A percentile compares a stretch with the other conserved stretches of the same genome.
These are phyloP conservation scores for Lentinula raphanica DNA, from an alignment of 768 basidiomycete genomes.

Conservation along the genomic window DNA sequence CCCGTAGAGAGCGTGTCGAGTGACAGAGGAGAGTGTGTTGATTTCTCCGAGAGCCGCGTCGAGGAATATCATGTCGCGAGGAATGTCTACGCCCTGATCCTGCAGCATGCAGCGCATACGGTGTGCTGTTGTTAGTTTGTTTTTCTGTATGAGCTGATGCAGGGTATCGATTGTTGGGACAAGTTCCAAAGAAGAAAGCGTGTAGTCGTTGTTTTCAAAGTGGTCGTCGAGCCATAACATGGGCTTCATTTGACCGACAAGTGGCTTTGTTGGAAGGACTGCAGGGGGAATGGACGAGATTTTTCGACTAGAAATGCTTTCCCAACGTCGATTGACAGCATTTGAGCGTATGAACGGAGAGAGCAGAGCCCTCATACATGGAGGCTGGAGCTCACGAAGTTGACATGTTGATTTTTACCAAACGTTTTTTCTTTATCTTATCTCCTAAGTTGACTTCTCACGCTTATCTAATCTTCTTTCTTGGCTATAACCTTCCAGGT, in stretches of 20 bases:
- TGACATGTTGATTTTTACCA: too few species aligned
- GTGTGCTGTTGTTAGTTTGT: not conserved
- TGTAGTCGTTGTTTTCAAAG: not conserved
- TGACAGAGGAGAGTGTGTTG: constrained; percentile 2
- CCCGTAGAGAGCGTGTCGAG: not conserved
- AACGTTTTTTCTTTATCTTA: not conserved
- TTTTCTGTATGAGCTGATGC: not conserved
- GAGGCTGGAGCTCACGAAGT: too few species aligned
- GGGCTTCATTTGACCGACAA: not conserved
- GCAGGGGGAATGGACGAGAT: not conserved
- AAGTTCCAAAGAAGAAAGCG: not conserved
- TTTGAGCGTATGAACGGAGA: not conserved
- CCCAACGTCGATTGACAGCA: not conserved
- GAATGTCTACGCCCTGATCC: constrained; percentile 1
- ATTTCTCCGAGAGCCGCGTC: constrained; percentile 5
- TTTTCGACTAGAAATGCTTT: too few species aligned
- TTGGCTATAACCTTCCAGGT: not conserved
- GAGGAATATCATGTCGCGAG: constrained; percentile 1
- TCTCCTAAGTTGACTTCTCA: not conserved
- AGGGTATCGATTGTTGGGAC: not conserved
- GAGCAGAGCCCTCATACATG: not conserved
- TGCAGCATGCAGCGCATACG: constrained; percentile 1
- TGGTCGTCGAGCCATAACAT: not conserved
- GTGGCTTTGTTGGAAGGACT: not conserved
- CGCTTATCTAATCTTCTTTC: constrained; percentile 1